Evolutionary conservation across 352 stramenopile species (phyloP), one percentile per base, ranked within the genome.

Genomic region (Phytophthora melonis): DNA sequence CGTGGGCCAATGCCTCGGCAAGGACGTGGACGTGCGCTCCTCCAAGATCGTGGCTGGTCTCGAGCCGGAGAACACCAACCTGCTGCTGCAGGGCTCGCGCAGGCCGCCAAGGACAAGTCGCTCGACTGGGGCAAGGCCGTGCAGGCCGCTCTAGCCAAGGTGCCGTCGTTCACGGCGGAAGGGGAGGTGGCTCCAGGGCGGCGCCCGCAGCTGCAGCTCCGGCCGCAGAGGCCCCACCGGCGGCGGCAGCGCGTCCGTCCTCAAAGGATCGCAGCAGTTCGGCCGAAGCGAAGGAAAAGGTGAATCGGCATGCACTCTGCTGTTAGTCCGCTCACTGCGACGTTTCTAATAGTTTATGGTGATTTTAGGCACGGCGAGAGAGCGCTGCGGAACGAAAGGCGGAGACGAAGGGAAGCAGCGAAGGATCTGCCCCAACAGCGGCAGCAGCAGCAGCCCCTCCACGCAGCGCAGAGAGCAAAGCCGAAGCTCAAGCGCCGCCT

Each of bases 11-110:
- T 84, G 79, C 32, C 54, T 94, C 54, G 89, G 87, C 60, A 81
- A 73, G 54, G 81, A 90, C 14, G 60, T 97, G 21, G 89, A 95
- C 74, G 87, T 91, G 62, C 87, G 88, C 58, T 90, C 89, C 3
- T 78, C 84, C 64, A 96, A 97, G 82, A 93, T 97, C 75, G 89
- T 97, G 58, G 90, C 89, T 1, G 91, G 91, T 0, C 79, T 94
- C 30, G 91, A 97, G 63, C 68, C 89, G 3, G 88, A 97, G 68
- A 94, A 93, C 76, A 97, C 91, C 25, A 97, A 97, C 63, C 11
- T 93, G 10, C 82, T 97, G 45, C 74, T 97, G 14, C 88, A 93
- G 81, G 80, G 7, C 76, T 97, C 30, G 91, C 86, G 3, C 73
- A 79, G 25, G 86, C 78, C 0, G 87, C 88, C 18, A 79, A 79